phyloP scores from a whole-genome alignment of 306 rosid species.

The Styphnolobium japonicum region DNA sequence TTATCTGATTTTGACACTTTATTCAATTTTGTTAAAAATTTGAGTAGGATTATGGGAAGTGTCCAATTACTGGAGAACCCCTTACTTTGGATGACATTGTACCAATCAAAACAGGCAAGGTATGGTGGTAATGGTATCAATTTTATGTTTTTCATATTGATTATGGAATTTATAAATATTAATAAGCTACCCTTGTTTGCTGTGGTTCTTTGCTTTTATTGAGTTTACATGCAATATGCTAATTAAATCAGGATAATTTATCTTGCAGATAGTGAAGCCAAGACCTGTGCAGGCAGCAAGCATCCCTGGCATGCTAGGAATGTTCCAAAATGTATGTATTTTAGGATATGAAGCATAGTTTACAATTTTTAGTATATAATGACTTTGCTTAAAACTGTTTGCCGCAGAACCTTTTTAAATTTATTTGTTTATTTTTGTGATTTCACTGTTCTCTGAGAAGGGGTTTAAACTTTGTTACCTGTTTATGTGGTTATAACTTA shows the following conservation, averaged over 20 bases:
- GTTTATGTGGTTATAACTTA: background rate
- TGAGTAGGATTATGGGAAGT: conserved; percentile 88
- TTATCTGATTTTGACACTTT: conserved; percentile 13
- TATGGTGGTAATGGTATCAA: conserved; percentile 29
- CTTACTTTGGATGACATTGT: conserved; percentile 77
- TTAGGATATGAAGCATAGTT: conserved; percentile 4
- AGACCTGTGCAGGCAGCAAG: conserved; percentile 98
- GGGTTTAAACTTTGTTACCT: background rate
- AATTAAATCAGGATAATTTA: conserved; percentile 28
- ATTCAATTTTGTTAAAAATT: conserved; percentile 19
- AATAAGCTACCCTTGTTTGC: background rate
- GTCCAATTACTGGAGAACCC: conserved; percentile 88
- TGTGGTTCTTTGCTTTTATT: conserved; percentile 6
- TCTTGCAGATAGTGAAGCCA: conserved; percentile 92
- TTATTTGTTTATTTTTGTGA: background rate
- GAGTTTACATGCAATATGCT: background rate
- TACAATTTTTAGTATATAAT: background rate
- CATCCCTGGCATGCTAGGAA: conserved; percentile 98
- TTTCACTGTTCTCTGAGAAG: background rate
- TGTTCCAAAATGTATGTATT: conserved; percentile 88
- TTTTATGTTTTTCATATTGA: background rate
- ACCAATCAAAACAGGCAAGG: conserved; percentile 90
- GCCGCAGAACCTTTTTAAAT: background rate
- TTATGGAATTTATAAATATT: background rate
- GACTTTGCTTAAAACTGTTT: background rate